Evolutionary conservation across 305 asterid species (phyloP), one percentile per base, ranked within the genome.

Genomic region (Fraxinus ornus): DNA sequence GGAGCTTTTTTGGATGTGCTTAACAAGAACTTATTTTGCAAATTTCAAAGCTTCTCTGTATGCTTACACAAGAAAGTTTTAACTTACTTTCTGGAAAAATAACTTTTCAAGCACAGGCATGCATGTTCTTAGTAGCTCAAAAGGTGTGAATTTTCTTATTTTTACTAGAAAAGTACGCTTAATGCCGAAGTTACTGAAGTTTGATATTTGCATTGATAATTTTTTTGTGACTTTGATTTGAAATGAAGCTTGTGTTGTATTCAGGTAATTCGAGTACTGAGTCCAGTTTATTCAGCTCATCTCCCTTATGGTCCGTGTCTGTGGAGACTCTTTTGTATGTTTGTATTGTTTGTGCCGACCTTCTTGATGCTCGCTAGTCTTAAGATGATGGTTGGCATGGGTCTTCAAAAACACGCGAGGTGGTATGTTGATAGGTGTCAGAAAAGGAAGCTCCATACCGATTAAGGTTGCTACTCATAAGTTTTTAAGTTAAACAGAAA

Each of bases 321-420:
- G 13, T 97, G 98, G 99, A 87, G 98, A 82, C 57, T 91, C 28
- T 90, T 95, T 55, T 93, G 98, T 95, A 91, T 97, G 37, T 64
- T 92, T 55, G 84, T 91, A 77, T 77, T 93, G 86, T 86, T 84
- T 33, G 87, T 87, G 8, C 86, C 92, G 91, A 97, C 96, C 21
- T 90, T 93, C 83, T 91, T 97, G 89, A 94, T 97, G 98, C 97
- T 97, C 41, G 91, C 93, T 55, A 94, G 97, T 85, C 97, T 93
- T 30, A 94, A 97, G 90, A 75, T 94, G 89, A 78, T 97, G 94
- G 80, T 94, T 26, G 97, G 98, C 68, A 93, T 92, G 95, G 97
- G 95, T 28, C 98, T 94, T 21, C 89, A 90, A 33, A 91, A 89
- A 82, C 91, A 90, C 47, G 99, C 99, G 1, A 87, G 91, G 37